Evolutionary conservation across 371 early-diverging fungal species (phyloP).

Genomic region (Mucor circinelloides): DNA sequence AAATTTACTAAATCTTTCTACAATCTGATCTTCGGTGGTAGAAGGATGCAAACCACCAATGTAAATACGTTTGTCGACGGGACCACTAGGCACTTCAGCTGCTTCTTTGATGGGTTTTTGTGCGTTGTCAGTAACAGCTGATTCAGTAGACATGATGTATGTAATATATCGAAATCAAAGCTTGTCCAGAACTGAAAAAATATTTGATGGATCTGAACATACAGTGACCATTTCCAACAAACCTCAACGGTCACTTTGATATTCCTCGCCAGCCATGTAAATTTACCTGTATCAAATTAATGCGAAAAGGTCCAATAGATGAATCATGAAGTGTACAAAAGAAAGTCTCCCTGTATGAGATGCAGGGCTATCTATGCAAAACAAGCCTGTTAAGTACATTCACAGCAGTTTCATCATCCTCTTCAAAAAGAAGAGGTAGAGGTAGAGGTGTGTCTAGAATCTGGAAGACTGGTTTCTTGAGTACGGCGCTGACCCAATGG

Average conservation of each 20-base stretch:
- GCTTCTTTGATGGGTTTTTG: neutral
- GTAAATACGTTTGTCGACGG: constrained; percentile 66
- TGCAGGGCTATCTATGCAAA: too few species aligned
- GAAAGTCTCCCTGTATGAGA: too few species aligned
- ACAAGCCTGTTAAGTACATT: too few species aligned
- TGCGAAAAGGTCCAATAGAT: too few species aligned
- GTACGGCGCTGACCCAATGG: too few species aligned
- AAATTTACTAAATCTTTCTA: constrained; percentile 72
- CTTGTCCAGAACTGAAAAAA: neutral
- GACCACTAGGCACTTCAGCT: constrained; percentile 10
- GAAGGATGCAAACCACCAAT: constrained; percentile 73
- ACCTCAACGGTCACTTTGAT: neutral
- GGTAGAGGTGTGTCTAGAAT: too few species aligned
- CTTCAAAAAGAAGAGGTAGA: too few species aligned
- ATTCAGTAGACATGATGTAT: neutral
- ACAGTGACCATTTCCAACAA: neutral
- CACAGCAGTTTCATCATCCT: too few species aligned
- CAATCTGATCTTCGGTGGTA: constrained; percentile 59
- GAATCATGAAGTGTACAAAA: too few species aligned
- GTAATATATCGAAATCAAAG: neutral
- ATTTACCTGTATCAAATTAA: too few species aligned
- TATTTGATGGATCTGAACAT: neutral
- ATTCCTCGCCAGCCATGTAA: too few species aligned
- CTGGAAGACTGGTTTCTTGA: neutral
- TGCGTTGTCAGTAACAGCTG: neutral